Evolutionary conservation across 257 asterid species (phyloP), one percentile per base, ranked within the genome.

Genomic region (Echites panduratus): DNA sequence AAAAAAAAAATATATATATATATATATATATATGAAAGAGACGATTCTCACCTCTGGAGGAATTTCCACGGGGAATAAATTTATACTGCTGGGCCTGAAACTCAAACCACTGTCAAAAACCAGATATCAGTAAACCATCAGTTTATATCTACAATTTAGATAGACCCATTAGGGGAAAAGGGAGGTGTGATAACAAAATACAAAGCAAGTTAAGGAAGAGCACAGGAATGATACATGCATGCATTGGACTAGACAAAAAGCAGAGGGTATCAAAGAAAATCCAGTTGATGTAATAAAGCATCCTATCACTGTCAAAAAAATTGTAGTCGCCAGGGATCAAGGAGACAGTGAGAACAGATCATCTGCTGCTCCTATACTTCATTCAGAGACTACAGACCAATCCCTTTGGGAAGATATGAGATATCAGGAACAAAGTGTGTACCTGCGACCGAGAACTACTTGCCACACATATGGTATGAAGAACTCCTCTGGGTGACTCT

Each of bases 381-480:
- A 49, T 73, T 48, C 8, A 20, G 1, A 27, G 7, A 14, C 26
- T 5, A 5, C 17, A 5, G 17, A 8, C 5, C 12, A 62, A 8
- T 62, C 10, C 62, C 43, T 3, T 2, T 12, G 12, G 11, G 38
- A 68, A 57, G 6, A 52, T 17, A 35, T 0, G 11, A 40, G 19
- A 74, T 6, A 53, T 64, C 17, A 6, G 26, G 45, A 35, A 17
- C 4, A 13, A 44, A 58, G 71, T 22, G 47, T n/a, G 70, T 85
- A 93, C 98, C 98, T 84, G 83, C 78, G 80, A 78, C 87, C 86
- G 79, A 91, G 57, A 82, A 89, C 83, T 78, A 93, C 78, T 87
- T 91, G 96, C 98, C 98, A 93, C 72, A 87, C 90, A 66, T 93
- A 91, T 41, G 98, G 98, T 70, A 85, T 84, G 89, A 93, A 93